A percentile compares a stretch with the other conserved stretches of the same genome.
Conservation (phyloP, 2,329 filamentous ascomycete species). For the Cladosporium colombiae region DNA sequence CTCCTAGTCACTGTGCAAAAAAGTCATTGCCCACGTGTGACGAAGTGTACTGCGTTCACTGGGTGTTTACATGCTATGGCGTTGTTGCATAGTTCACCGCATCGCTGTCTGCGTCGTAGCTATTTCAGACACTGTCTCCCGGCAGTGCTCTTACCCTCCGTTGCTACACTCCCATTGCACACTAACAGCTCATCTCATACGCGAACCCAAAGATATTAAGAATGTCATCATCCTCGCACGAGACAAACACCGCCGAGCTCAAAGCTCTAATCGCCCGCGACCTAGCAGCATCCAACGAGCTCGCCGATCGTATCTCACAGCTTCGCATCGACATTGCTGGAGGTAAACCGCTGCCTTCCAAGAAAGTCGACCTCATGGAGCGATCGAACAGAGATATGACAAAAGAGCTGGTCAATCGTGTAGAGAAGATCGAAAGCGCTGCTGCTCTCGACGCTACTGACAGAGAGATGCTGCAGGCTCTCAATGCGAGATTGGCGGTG, state of each 20-base stretch:
- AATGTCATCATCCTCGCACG: conserved; percentile 19
- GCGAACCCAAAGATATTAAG: neutral
- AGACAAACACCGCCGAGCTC: conserved; percentile 24
- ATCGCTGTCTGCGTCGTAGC: neutral
- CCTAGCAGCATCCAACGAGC: conserved; percentile 26
- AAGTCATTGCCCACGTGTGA: neutral
- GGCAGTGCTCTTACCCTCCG: neutral
- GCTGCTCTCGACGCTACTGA: conserved; percentile 23
- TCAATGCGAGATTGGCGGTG: conserved; percentile 28
- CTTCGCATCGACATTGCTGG: conserved; percentile 24
- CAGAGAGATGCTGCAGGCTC: conserved; percentile 29
- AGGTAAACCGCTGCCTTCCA: conserved; percentile 19
- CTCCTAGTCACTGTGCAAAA: neutral
- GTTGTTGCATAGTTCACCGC: neutral
- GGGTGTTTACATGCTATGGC: neutral
- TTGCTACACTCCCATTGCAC: neutral
- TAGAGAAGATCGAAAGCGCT: conserved; percentile 29
- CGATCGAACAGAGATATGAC: conserved; percentile 28
- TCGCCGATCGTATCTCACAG: conserved; percentile 27
- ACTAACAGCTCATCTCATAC: neutral
- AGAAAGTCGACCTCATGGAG: conserved; percentile 23
- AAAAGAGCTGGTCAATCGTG: conserved; percentile 27
- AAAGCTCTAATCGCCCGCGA: conserved; percentile 26
- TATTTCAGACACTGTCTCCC: neutral
- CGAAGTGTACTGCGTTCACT: neutral